phyloP scores from a whole-genome alignment of 1,284 basidiomycete genomes.

The Tylopilus sp. region DNA sequence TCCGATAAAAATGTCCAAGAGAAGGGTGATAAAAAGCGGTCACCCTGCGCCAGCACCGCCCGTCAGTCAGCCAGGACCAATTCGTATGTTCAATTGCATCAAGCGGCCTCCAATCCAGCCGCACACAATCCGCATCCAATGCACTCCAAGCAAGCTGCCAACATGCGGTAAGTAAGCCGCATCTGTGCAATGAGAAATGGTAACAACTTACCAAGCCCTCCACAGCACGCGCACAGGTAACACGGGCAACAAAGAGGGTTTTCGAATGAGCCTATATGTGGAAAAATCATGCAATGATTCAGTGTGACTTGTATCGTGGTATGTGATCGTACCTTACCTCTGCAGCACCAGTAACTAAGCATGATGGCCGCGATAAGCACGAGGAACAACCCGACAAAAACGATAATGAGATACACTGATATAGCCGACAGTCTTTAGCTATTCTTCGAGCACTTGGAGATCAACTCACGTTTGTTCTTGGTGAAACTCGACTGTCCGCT shows the following conservation, averaged over 20 bases:
- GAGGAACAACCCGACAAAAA: constrained; percentile 62
- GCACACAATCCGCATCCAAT: constrained; percentile 62
- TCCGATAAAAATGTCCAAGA: neutral
- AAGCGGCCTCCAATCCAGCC: constrained; percentile 51
- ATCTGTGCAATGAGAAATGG: neutral
- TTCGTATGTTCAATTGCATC: neutral
- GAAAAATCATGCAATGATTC: constrained; percentile 14
- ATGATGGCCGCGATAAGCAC: constrained; percentile 58
- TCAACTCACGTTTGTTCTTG: constrained; percentile 48
- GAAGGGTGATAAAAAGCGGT: neutral
- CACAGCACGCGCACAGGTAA: constrained; percentile 70
- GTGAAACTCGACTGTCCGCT: constrained; percentile 46
- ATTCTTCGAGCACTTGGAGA: neutral
- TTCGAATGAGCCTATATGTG: constrained; percentile 55
- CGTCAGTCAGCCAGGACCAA: neutral
- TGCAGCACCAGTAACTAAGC: constrained; percentile 66
- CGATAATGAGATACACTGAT: constrained; percentile 59
- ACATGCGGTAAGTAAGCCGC: constrained; percentile 22
- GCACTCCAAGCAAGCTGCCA: constrained; percentile 58
- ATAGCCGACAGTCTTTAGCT: constrained; percentile 3
- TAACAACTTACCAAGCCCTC: constrained; percentile 60
- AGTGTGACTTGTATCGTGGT: neutral
- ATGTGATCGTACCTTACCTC: constrained; percentile 44
- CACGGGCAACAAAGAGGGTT: constrained; percentile 69
- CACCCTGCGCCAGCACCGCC: neutral